These are phyloP conservation scores for Amphibolis antarctica DNA, from an alignment of 106 monocot genomes.

Conservation along the genomic window DNA sequence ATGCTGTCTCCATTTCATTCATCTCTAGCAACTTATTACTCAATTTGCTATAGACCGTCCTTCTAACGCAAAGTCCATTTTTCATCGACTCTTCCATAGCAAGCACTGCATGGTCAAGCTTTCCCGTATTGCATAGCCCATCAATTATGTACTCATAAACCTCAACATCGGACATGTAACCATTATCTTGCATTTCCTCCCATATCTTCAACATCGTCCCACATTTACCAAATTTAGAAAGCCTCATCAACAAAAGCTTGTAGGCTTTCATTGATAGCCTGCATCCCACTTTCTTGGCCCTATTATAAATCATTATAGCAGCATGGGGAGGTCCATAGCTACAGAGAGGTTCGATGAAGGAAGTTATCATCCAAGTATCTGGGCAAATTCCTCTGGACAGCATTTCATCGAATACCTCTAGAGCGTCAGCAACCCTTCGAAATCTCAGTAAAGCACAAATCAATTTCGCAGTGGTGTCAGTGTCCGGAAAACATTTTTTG, in stretches of 20 bases:
- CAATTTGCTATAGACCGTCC: constrained; percentile 68
- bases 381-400: constrained; percentile 40
- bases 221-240: constrained; percentile 77
- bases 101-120: constrained; percentile 66
- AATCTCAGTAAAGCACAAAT: constrained; percentile 51
- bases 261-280: constrained; percentile 73
- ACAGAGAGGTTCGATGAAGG: constrained; percentile 55
- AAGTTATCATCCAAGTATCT: constrained; percentile 67
- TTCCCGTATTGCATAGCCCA: constrained; percentile 83
- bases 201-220: constrained; percentile 67
- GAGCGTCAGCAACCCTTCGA: constrained; percentile 79
- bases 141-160: constrained; percentile 79
- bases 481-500: constrained; percentile 36
- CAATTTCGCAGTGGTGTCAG: constrained; percentile 40
- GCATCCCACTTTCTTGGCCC: constrained; percentile 59
- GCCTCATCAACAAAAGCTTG: constrained; percentile 83
- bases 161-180: constrained; percentile 62
- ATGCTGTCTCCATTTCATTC: constrained; percentile 81
- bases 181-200: constrained; percentile 85
- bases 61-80: constrained; percentile 56
- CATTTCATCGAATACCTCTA: constrained; percentile 80
- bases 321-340: constrained; percentile 97
- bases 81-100: constrained; percentile 65
- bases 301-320: constrained; percentile 74
- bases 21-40: constrained; percentile 65